Conservation (phyloP, 2,329 filamentous ascomycete genomes). For the Arthrobotrys sinensis region DNA sequence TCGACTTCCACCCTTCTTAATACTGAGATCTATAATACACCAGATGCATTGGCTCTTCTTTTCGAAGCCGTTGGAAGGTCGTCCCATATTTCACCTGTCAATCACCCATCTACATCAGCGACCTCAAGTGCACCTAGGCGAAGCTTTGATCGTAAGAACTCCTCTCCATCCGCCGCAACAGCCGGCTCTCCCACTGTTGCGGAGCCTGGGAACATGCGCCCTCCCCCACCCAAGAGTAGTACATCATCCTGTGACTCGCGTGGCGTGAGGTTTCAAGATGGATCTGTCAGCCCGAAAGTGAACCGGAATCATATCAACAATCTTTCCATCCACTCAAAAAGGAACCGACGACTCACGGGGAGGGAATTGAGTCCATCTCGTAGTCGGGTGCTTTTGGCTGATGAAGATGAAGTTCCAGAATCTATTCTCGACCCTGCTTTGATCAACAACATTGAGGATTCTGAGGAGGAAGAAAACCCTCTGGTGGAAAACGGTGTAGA, state of each 20-base stretch:
- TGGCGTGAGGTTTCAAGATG: constrained; percentile 58
- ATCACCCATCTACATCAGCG: constrained; percentile 62
- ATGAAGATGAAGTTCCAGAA: constrained; percentile 61
- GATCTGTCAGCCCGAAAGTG: constrained; percentile 59
- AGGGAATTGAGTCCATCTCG: constrained; percentile 58
- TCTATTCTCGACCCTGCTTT: constrained; percentile 56
- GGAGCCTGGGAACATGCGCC: constrained; percentile 55
- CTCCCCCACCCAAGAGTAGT: constrained; percentile 58
- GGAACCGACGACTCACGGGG: constrained; percentile 55
- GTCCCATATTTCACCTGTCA: constrained; percentile 53
- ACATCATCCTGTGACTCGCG: constrained; percentile 58
- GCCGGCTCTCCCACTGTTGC: constrained; percentile 52
- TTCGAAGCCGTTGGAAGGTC: constrained; percentile 79
- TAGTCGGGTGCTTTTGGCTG: constrained; percentile 60
- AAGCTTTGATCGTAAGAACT: constrained; percentile 60
- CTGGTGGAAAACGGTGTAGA: constrained; percentile 33
- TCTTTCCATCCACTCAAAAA: constrained; percentile 59
- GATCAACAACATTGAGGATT: constrained; percentile 47
- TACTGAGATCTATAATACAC: constrained; percentile 85
- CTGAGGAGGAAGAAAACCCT: constrained; percentile 45
- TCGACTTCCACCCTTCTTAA: constrained; percentile 70
- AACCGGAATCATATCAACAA: constrained; percentile 61
- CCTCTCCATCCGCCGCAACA: constrained; percentile 55
- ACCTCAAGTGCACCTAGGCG: constrained; percentile 54
- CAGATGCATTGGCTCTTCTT: constrained; percentile 91